A percentile compares a stretch with the other conserved stretches of the same genome.
Evolutionary conservation across 2,329 filamentous ascomycete genomes (phyloP).

Genomic region (Trichoderma breve): DNA sequence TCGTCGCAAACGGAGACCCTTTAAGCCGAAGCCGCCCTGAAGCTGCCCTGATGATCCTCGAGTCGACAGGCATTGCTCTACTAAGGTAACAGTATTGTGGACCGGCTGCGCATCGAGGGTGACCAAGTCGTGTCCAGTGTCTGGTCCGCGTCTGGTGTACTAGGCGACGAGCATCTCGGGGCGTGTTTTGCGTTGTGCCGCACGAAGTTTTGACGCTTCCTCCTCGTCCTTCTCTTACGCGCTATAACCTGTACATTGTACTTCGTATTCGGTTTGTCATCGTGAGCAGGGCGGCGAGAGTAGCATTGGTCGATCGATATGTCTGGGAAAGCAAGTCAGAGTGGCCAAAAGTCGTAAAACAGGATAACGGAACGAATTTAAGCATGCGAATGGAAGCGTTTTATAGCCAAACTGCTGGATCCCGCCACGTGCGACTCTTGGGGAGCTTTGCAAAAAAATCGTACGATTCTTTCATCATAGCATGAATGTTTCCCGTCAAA

Average conservation of each 20-base stretch:
- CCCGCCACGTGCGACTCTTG: constrained; percentile 2
- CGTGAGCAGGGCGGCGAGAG: neutral
- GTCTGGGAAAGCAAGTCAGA: neutral
- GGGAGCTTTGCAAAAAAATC: constrained; percentile 4
- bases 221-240: neutral
- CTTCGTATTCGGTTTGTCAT: neutral
- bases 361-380: neutral
- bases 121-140: neutral
- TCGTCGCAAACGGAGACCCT: neutral
- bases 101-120: neutral
- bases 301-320: neutral
- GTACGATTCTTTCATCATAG: constrained; percentile 20
- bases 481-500: constrained; percentile 13
- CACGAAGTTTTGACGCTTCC: neutral
- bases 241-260: neutral
- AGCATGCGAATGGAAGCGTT: neutral
- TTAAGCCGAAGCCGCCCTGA: neutral
- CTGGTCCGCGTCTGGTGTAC: neutral
- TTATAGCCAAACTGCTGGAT: constrained; percentile 13
- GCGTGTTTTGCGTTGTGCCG: constrained; percentile 2
- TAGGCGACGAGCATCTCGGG: neutral
- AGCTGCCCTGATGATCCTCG: neutral
- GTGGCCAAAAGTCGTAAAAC: neutral
- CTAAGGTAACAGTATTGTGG: neutral
- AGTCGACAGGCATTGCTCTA: neutral